Conservation (phyloP, 1,139 yeast species). For the Ogataea hybrid region DNA sequence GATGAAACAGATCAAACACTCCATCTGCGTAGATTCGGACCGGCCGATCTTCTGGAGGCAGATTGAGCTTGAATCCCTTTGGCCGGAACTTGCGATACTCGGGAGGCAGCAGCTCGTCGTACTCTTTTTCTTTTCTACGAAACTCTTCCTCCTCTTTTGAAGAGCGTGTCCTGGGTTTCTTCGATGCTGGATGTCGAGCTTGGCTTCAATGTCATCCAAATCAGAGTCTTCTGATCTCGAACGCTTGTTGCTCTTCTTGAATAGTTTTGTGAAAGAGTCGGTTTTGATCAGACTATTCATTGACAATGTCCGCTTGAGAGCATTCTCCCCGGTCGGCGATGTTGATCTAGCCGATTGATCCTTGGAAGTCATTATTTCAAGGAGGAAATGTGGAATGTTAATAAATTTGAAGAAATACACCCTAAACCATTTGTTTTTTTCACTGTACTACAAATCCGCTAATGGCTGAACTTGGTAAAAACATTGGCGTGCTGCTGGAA, state of each 20-base stretch:
- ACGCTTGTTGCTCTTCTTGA: slow-evolving; percentile 16
- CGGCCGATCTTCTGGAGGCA: slow-evolving; percentile 85
- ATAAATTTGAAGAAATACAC: background rate
- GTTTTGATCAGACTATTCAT: slow-evolving; percentile 21
- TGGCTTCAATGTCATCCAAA: slow-evolving; percentile 3
- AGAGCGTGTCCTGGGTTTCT: slow-evolving; percentile 8
- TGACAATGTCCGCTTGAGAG: slow-evolving; percentile 14
- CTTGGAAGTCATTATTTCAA: slow-evolving; percentile 3
- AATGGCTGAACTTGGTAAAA: slow-evolving; percentile 24
- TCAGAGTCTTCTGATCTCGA: slow-evolving; percentile 17
- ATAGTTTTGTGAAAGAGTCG: slow-evolving; percentile 22
- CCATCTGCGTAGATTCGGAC: slow-evolving; percentile 96
- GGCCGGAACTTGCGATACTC: slow-evolving; percentile 71
- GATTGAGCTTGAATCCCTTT: slow-evolving; percentile 62
- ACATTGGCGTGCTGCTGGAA: slow-evolving; percentile 62
- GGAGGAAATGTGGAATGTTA: background rate
- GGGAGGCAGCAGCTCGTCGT: slow-evolving; percentile 42
- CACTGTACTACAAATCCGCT: background rate
- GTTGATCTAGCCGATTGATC: background rate
- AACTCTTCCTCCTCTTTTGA: slow-evolving; percentile 15
- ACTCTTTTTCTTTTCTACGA: slow-evolving; percentile 25
- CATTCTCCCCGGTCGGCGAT: slow-evolving; percentile 4
- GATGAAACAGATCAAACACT: slow-evolving; percentile 91
- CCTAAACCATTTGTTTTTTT: slow-evolving; percentile 1
- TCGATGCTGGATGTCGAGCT: slow-evolving; percentile 12